Base-by-base conservation (phyloP, 2,329 filamentous ascomycete species). In the Aspergillus japonicus region DNA sequence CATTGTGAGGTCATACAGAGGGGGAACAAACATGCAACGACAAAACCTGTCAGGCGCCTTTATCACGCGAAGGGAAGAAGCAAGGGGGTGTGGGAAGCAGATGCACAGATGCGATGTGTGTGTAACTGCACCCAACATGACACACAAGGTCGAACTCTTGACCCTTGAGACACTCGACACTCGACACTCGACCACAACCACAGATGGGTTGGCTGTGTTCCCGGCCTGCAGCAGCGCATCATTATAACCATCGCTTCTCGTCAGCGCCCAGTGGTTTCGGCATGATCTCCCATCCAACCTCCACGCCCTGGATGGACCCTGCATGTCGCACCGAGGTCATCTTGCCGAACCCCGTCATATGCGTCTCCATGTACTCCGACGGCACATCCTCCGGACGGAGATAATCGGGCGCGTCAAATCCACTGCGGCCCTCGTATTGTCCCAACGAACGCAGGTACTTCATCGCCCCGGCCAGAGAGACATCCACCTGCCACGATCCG, bases 381-480 rank as follows among this genome's bases (percentile, higher is more conserved):
- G 70, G 67, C 12, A 76, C 70, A 44, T 76, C 72, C 23, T 68
- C 61, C 10, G 73, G 66, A 3, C 60, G 64, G 6, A 66, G 64
- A 35, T 72, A 74, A 59, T 79, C 73, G 11, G 53, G 53, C n/a
- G 42, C 42, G 6, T 58, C 65, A 48, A 85, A 85, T 0, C 82
- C 82, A 2, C 64, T 72, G 1, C 64, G 66, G 0, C 75, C 81
- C 4, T 75, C 69, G 62, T 79, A 81, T 59, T 83, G 83, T 0
- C 84, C 84, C 14, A 87, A 65, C 31, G 81, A 83, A 29, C 82
- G 74, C 42, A 87, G 67, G 67, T 85, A 86, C 64, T 81, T 84
- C 81, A 82, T 82, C 2, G 79, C 77, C 0, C 81, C 83, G 0
- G 82, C 84, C 2, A 87, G 74, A 7, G 82, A 85, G 0, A 86